Percentiles rank a stretch among this genome's conserved stretches.
phyloP scores from a whole-genome alignment of 371 early-diverging fungal genomes.

The Furculomyces boomerangus region DNA sequence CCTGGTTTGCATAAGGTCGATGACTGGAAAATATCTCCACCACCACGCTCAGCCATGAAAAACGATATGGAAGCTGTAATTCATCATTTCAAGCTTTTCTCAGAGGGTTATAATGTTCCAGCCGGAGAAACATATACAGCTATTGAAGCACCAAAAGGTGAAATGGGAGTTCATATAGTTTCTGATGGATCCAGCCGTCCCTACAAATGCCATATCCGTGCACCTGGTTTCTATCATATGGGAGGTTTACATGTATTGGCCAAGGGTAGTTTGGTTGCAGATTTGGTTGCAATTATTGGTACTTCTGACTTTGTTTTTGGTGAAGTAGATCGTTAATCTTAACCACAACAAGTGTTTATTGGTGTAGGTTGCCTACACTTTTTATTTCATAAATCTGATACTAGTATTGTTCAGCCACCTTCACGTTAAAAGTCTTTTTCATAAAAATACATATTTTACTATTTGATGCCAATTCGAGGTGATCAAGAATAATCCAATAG shows the following conservation, averaged over 20 bases:
- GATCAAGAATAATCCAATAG: no score
- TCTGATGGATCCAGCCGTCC: constrained; percentile 84
- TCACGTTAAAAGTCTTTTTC: no score
- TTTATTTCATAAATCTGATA: no score
- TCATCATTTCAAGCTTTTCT: constrained; percentile 95
- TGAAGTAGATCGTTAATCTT: constrained; percentile 53
- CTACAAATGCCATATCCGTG: constrained; percentile 92
- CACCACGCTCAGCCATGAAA: constrained; percentile 89
- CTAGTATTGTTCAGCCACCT: no score
- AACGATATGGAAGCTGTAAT: constrained; percentile 95
- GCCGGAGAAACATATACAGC: constrained; percentile 93
- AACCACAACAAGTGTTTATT: no score
- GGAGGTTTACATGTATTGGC: constrained; percentile 79
- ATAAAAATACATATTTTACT: no score
- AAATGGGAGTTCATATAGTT: constrained; percentile 82
- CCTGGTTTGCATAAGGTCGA: constrained; percentile 88
- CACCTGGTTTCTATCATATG: constrained; percentile 93
- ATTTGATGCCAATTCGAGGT: no score
- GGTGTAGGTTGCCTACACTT: no score
- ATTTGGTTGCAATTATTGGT: constrained; percentile 88
- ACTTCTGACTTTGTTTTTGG: constrained; percentile 93
- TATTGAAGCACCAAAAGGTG: constrained; percentile 96
- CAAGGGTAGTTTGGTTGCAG: constrained; percentile 80
- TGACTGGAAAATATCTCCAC: constrained; percentile 93
- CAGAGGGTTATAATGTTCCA: constrained; percentile 93